Base-by-base conservation (phyloP, 208 protist species). In the Leishmania braziliensis region DNA sequence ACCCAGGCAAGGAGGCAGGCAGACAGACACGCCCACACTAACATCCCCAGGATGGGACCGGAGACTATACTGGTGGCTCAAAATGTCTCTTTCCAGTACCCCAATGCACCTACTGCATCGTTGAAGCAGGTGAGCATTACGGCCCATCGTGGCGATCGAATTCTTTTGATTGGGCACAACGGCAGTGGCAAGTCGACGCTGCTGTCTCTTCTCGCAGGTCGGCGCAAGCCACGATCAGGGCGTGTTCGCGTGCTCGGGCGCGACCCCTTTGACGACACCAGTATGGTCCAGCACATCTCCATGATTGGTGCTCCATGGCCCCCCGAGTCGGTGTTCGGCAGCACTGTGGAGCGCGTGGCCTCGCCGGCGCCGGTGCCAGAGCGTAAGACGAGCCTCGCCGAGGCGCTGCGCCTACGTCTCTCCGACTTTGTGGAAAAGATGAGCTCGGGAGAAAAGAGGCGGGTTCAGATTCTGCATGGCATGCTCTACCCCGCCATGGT, bases 111-210 rank as follows among this genome's bases (percentile, higher is more conserved):
- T 16, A n/a, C 39, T 6, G 66, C 76, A 2, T 72, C 77, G 12
- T 43, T 88, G 14, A 16, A 58, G 83, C 79, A 89, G 58, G 81
- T 95, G 8, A 82, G 29, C 75, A 54, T 98, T 56, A 68, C 26
- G 3, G 71, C 95, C 4, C 51, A 87, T 69, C 68, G 81, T 39
- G 93, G 95, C 29, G 88, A 91, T 51, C 92, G 98, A 39, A 92
- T 99, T 71, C 91, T 99, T 23, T 75, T 99, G 12, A 91, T 99
- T 48, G 99, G 98, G 39, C 90, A 92, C 71, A 99, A 99, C 84
- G 98, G 98, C 43, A 93, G 96, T 48, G 98, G 98, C 79, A 99
- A 99, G 85, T 98, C 95, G 5, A 99, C 98, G 23, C 90, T 99
- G 56, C 93, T 99, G 53, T 97, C 95, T 33, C 77, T 99, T 12